These are phyloP conservation scores for Aspergillus bombycis DNA, from an alignment of 2,329 filamentous ascomycete species.

Conservation along the genomic window DNA sequence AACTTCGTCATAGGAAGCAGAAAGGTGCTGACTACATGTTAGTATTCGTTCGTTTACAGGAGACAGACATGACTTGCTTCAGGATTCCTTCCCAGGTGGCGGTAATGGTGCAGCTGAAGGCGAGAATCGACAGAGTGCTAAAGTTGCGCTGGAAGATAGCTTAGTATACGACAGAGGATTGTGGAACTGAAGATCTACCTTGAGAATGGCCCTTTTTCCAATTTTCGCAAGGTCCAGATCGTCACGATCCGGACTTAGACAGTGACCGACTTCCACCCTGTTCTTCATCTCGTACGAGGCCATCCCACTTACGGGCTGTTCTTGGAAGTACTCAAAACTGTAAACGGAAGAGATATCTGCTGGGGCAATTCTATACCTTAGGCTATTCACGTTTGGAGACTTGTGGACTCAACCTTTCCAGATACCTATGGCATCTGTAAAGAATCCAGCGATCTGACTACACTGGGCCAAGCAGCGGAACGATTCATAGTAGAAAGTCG, in stretches of 20 bases:
- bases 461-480: too few relatives aligned
- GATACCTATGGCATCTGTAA: too few relatives aligned
- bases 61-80: slow-evolving; percentile 5
- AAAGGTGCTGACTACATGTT: not conserved
- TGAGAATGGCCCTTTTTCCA: slow-evolving; percentile 25
- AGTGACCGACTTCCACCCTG: not conserved
- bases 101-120: slow-evolving; percentile 28
- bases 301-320: not conserved
- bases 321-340: not conserved
- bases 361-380: too few relatives aligned
- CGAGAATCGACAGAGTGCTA: slow-evolving; percentile 23
- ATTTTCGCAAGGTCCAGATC: slow-evolving; percentile 18
- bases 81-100: slow-evolving; percentile 27
- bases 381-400: too few relatives aligned
- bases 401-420: too few relatives aligned
- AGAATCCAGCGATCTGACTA: too few relatives aligned
- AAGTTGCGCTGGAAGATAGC: slow-evolving; percentile 22
- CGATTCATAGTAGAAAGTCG: accelerated
- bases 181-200: slow-evolving; percentile 9
- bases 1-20: not conserved
- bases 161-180: not conserved
- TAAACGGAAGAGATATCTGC: not conserved
- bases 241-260: slow-evolving; percentile 14
- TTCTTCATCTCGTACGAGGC: slow-evolving; percentile 11
- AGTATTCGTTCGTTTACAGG: not conserved